Conservation (phyloP, 208 protist genomes). For the Wallacemonas sp. region DNA sequence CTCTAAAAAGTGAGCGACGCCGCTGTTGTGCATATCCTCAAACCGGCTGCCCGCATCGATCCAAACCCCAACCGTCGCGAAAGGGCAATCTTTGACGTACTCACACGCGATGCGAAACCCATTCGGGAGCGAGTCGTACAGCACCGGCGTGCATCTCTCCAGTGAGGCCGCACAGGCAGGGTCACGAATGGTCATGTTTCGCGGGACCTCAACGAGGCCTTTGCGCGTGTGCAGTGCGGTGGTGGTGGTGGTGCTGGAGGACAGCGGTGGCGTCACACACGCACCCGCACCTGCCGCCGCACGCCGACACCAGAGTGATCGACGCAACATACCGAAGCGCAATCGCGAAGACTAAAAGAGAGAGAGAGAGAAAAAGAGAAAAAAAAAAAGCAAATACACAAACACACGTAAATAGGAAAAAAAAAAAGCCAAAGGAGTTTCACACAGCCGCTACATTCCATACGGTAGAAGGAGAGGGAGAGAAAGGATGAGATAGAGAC, state of each 20-base stretch:
- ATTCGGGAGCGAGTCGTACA: conserved; percentile 94
- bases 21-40: conserved; percentile 97
- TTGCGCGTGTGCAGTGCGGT: neutral
- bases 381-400: neutral
- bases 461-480: neutral
- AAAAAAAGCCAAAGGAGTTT: neutral
- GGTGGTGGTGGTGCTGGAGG: neutral
- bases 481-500: neutral
- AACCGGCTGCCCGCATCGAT: conserved; percentile 97
- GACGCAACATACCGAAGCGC: conserved; percentile 30
- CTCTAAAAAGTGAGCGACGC: conserved; percentile 98
- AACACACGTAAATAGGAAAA: neutral
- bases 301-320: conserved; percentile 12
- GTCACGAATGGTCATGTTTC: conserved; percentile 59
- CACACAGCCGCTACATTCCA: neutral
- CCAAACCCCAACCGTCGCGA: conserved; percentile 96
- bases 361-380: conserved; percentile 2
- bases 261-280: no score
- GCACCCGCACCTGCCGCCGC: neutral
- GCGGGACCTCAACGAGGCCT: conserved; percentile 26
- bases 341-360: neutral
- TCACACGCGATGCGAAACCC: conserved; percentile 98
- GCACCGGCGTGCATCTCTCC: conserved; percentile 72
- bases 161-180: conserved; percentile 46
- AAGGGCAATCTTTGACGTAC: conserved; percentile 86